Conservation (phyloP, 352 stramenopile genomes). For the Phytophthora ramorum region DNA sequence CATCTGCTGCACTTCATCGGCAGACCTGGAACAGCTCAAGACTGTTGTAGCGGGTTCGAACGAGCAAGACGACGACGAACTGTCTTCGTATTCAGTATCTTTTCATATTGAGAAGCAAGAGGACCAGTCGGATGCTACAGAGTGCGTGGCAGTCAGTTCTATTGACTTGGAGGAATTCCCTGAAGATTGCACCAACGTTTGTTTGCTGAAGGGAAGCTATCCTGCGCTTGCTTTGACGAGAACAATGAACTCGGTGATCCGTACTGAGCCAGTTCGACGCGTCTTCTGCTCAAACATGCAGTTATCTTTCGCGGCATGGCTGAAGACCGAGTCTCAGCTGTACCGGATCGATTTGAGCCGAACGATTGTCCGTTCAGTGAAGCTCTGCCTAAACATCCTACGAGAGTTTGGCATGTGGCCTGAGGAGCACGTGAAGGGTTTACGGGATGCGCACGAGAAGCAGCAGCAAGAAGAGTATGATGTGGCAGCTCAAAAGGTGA, state of each 20-base stretch:
- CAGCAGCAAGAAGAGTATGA: constrained; percentile 18
- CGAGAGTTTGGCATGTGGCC: constrained; percentile 42
- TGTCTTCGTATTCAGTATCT: constrained; percentile 40
- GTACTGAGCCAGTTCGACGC: background rate
- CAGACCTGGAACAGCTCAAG: constrained; percentile 31
- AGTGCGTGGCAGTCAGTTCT: constrained; percentile 35
- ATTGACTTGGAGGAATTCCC: constrained; percentile 28
- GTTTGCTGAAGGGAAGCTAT: constrained; percentile 50
- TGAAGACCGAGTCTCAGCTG: constrained; percentile 27
- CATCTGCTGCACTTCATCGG: constrained; percentile 33
- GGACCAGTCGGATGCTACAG: constrained; percentile 49
- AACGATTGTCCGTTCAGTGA: constrained; percentile 7
- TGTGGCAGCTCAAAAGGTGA: background rate
- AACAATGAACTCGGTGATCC: constrained; percentile 21
- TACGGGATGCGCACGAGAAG: constrained; percentile 10
- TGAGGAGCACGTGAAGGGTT: constrained; percentile 27
- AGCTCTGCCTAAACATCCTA: constrained; percentile 30
- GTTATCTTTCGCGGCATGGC: constrained; percentile 30
- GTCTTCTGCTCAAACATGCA: constrained; percentile 7
- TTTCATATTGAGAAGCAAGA: constrained; percentile 62
- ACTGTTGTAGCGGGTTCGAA: constrained; percentile 10
- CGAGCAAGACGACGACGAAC: constrained; percentile 24
- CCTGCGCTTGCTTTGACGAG: constrained; percentile 29
- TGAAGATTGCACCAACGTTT: constrained; percentile 14
- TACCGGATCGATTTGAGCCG: constrained; percentile 31